Conservation (phyloP, 2,329 filamentous ascomycete genomes). For the Apiospora malaysiana region DNA sequence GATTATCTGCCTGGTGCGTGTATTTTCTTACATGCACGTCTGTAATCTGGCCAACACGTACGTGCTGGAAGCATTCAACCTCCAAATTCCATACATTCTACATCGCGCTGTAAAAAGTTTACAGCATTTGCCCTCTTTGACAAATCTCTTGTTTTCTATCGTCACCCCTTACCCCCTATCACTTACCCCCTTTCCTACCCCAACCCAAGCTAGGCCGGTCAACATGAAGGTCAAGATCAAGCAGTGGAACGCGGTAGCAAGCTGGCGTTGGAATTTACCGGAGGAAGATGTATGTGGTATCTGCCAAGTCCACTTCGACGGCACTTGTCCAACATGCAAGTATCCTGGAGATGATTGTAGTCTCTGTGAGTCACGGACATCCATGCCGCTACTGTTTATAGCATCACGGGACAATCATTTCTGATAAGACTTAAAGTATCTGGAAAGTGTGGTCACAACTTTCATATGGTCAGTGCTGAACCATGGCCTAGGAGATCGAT, state of each 20-base stretch:
- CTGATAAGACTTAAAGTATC: constrained; percentile 66
- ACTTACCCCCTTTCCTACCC: neutral
- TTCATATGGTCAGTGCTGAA: constrained; percentile 84
- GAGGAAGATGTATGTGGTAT: constrained; percentile 98
- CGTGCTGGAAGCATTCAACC: neutral
- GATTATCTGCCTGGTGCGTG: neutral
- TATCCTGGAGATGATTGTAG: constrained; percentile 96
- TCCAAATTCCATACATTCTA: neutral
- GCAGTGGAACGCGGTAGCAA: constrained; percentile 91
- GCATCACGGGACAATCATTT: neutral
- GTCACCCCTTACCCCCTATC: constrained; percentile 1
- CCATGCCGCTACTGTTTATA: constrained; percentile 7
- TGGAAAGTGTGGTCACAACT: constrained; percentile 95
- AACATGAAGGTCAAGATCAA: constrained; percentile 94
- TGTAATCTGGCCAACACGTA: neutral
- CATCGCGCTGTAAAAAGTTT: neutral
- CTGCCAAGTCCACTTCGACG: constrained; percentile 97
- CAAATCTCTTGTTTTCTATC: neutral
- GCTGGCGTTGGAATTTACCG: constrained; percentile 97
- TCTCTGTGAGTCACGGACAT: constrained; percentile 67
- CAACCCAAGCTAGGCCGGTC: constrained; percentile 18
- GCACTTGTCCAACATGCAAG: constrained; percentile 97
- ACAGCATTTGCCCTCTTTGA: neutral
- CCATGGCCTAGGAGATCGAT: constrained; percentile 21
- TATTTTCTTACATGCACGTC: no score